phyloP scores from a whole-genome alignment of 257 asterid genomes.

The Petrea volubilis region DNA sequence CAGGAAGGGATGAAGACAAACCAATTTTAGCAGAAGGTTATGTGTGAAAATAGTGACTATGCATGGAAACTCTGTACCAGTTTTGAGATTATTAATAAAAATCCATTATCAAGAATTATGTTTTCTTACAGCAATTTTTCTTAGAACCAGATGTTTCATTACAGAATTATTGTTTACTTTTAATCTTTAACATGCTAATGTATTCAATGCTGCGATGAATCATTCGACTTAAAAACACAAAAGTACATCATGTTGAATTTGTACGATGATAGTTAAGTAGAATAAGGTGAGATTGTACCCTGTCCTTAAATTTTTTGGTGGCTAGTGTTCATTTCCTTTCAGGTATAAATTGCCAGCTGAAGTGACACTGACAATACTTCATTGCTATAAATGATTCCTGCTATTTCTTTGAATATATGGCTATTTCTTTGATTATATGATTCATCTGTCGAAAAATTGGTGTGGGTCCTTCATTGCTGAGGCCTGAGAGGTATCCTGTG shows the following conservation, averaged over 20 bases:
- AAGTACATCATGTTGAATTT: background rate
- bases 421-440: too few relatives aligned
- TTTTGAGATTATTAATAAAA: background rate
- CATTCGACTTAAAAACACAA: too few relatives aligned
- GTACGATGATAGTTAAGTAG: background rate
- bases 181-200: background rate
- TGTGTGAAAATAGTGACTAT: constrained; percentile 2
- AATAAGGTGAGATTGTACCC: background rate
- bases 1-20: constrained; percentile 26
- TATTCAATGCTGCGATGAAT: background rate
- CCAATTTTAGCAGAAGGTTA: constrained; percentile 56
- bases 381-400: background rate
- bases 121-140: background rate
- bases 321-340: background rate
- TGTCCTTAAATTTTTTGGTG: too few relatives aligned
- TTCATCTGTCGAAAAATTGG: too few relatives aligned
- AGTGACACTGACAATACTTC: background rate
- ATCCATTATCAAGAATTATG: background rate
- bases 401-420: background rate
- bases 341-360: background rate
- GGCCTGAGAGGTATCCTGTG: background rate
- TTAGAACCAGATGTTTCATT: background rate
- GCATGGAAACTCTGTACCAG: constrained; percentile 9
- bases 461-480: background rate
- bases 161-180: background rate